These are phyloP conservation scores for Gypsophila paniculata DNA, from an alignment of 179 eudicot species.

Conservation along the genomic window DNA sequence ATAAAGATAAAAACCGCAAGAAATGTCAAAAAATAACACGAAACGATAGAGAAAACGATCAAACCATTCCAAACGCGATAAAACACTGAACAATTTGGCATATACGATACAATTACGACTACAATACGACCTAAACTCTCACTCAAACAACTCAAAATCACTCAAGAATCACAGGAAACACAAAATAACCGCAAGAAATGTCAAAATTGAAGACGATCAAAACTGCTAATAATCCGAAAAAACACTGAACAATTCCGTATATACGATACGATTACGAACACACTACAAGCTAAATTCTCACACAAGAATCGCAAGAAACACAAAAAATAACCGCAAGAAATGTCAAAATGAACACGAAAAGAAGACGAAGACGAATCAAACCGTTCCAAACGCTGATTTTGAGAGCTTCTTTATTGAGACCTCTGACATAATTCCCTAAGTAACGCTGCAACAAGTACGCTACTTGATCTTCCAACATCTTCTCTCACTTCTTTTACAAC, in stretches of 20 bases:
- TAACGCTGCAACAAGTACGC: conserved; percentile 83
- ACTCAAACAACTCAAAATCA: background rate
- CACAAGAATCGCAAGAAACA: too few relatives aligned
- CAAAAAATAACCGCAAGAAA: too few relatives aligned
- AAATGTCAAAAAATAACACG: too few relatives aligned
- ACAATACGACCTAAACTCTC: background rate
- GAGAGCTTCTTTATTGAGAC: conserved; percentile 91
- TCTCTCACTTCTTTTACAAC: conserved; percentile 11
- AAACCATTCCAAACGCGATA: too few relatives aligned
- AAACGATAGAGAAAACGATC: too few relatives aligned
- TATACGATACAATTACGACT: too few relatives aligned
- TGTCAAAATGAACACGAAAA: background rate
- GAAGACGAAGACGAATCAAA: conserved; percentile 19
- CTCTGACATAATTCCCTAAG: conserved; percentile 87
- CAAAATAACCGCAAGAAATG: background rate
- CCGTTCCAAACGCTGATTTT: conserved; percentile 97
- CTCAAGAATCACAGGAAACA: background rate
- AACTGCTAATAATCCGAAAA: too few relatives aligned
- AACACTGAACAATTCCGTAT: too few relatives aligned
- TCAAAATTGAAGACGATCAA: background rate
- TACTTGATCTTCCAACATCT: conserved; percentile 98
- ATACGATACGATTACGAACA: too few relatives aligned
- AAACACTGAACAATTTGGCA: background rate
- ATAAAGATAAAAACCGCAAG: too few relatives aligned
- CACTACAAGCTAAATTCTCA: too few relatives aligned